These are phyloP conservation scores for Sechiopsis laciniata DNA, from an alignment of 306 rosid species.

Conservation along the genomic window DNA sequence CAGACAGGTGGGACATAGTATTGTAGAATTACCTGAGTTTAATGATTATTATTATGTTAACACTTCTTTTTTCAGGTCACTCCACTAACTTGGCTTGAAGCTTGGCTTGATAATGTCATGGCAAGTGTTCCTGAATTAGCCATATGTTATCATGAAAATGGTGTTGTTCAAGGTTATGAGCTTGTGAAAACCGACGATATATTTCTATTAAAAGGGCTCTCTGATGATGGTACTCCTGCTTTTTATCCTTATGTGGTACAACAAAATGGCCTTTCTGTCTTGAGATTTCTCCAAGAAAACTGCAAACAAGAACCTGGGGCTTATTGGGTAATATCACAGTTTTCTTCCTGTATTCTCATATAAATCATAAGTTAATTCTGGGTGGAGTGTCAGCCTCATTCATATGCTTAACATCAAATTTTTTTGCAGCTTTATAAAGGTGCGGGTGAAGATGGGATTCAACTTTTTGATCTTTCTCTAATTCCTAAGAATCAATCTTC, in stretches of 20 bases:
- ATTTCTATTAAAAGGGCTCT: conserved; percentile 79
- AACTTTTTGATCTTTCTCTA: conserved; percentile 87
- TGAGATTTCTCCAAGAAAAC: conserved; percentile 93
- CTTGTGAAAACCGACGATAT: conserved; percentile 91
- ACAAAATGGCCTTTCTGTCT: conserved; percentile 92
- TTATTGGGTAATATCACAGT: conserved; percentile 63
- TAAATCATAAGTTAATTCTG: conserved; percentile 4
- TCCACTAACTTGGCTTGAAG: conserved; percentile 95
- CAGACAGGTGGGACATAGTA: conserved; percentile 47
- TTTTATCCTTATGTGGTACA: conserved; percentile 92
- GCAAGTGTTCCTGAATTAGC: conserved; percentile 98
- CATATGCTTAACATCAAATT: conserved; percentile 22
- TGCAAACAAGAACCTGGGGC: conserved; percentile 99
- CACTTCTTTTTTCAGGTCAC: conserved; percentile 53
- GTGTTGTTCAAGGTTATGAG: conserved; percentile 96
- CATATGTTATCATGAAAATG: conserved; percentile 85
- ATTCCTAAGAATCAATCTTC: conserved; percentile 66
- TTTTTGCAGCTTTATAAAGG: conserved; percentile 85
- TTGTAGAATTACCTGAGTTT: not conserved
- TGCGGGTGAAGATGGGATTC: conserved; percentile 89
- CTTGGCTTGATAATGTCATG: conserved; percentile 99
- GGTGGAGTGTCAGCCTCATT: not conserved
- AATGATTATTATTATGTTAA: conserved; percentile 20
- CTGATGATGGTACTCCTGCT: conserved; percentile 92
- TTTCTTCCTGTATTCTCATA: conserved; percentile 5